phyloP scores from a whole-genome alignment of 805 yeast species.

The Candida odintsovae region DNA sequence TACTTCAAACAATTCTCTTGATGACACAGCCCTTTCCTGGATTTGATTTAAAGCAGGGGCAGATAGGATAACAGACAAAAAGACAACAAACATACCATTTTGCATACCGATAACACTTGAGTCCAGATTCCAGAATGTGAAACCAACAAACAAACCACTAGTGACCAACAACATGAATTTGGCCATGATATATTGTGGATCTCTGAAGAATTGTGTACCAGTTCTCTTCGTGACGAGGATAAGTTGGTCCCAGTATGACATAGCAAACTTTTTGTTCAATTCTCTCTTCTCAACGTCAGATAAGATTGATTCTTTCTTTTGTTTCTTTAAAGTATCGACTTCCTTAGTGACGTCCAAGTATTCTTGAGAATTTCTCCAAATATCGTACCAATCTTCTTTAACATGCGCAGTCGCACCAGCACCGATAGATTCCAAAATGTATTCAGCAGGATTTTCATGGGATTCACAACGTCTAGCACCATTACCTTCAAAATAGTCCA shows the following conservation, averaged over 20 bases:
- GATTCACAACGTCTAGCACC: conserved; percentile 57
- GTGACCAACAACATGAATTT: conserved; percentile 47
- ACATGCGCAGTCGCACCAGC: conserved; percentile 68
- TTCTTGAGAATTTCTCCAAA: conserved; percentile 48
- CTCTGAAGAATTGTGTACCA: conserved; percentile 46
- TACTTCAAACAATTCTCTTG: conserved; percentile 63
- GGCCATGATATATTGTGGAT: conserved; percentile 56
- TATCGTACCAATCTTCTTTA: conserved; percentile 52
- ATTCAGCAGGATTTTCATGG: conserved; percentile 70
- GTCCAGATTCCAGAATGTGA: conserved; percentile 60
- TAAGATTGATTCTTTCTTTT: background rate
- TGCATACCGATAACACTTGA: conserved; percentile 50
- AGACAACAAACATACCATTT: conserved; percentile 55
- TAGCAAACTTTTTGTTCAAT: conserved; percentile 21
- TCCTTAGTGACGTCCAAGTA: conserved; percentile 24
- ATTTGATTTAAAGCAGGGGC: conserved; percentile 60
- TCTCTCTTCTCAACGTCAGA: conserved; percentile 8
- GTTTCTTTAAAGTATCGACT: conserved; percentile 11
- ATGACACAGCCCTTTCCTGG: conserved; percentile 51
- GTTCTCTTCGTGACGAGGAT: conserved; percentile 37
- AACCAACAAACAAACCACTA: conserved; percentile 67
- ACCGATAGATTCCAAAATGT: conserved; percentile 65
- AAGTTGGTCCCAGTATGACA: conserved; percentile 43
- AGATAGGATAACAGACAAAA: conserved; percentile 53
- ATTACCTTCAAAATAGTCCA: conserved; percentile 42